Base-by-base conservation (phyloP, 139 green algal species). In the Auxenochlorella protothecoides region DNA sequence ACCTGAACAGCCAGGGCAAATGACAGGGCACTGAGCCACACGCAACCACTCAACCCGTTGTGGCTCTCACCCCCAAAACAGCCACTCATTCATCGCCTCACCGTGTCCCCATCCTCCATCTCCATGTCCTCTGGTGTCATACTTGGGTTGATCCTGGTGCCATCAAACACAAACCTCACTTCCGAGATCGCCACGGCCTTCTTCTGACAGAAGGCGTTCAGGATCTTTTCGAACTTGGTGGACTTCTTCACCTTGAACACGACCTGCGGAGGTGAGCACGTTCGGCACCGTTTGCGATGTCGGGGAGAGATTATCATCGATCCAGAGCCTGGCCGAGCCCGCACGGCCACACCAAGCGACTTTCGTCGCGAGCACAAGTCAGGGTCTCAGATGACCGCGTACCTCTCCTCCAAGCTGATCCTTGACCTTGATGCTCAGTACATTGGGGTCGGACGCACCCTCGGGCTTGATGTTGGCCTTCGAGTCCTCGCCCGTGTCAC, bases 191-290 rank as follows among this genome's bases (percentile, higher is more conserved):
- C 73, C 53, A 74, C 68, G 3, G 66, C 68, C 63, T 84, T 84
- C 59, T 83, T 83, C 6, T 63, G 51, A 61, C 76, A 80, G 59
- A 73, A 84, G 5, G 76, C 72, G 15, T 76, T 59, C 15, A 84
- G 55, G 54, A 84, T 80, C 59, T 78, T 79, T 27, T 78, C 67
- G 62, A 84, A 84, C 68, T 73, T 75, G 60, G 76, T 83, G 15
- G 67, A 63, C 5, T 52, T 13, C 72, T 83, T 84, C 27, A 84
- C 72, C 64, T 80, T 77, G 76, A 84, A 84, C 51, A 83, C 67
- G 4, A 84, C 76, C 69, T 79, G 74, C 62, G 66, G 16, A 44
- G 27, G 27, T 44, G 27, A 44, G 27, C 27, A 44, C 27, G 27
- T 44, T 44, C 27, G 27, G 27, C 27, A 44, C 27, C 27, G 27